These are phyloP conservation scores for Cinchona pubescens DNA, from an alignment of 257 asterid species.

Conservation along the genomic window DNA sequence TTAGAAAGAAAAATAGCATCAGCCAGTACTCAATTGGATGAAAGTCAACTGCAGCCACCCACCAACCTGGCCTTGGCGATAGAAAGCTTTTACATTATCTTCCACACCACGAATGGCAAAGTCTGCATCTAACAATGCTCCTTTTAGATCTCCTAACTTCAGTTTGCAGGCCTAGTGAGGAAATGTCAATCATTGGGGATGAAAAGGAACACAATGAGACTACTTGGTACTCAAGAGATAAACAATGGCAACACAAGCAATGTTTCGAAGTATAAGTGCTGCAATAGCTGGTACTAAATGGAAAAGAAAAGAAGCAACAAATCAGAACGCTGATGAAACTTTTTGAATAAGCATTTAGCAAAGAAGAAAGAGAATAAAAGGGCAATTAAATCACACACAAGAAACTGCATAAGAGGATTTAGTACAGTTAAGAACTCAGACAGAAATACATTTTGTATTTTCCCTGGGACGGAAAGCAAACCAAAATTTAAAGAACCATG, in stretches of 20 bases:
- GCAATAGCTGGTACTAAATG: not conserved
- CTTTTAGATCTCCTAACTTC: conserved; percentile 40
- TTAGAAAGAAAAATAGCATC: not conserved
- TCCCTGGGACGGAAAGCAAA: not conserved
- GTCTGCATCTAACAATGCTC: conserved; percentile 41
- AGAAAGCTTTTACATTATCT: conserved; percentile 38
- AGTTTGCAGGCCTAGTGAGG: conserved; percentile 35
- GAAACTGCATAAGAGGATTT: not conserved
- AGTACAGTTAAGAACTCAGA: no score
- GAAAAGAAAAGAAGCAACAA: not conserved
- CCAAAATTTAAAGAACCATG: not conserved
- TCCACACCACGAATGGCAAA: conserved; percentile 35
- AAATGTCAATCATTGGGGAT: conserved; percentile 8
- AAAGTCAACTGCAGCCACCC: conserved; percentile 5
- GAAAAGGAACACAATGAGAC: not conserved
- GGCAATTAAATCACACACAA: not conserved
- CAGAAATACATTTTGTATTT: not conserved
- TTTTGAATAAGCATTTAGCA: not conserved
- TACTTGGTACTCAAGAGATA: not conserved
- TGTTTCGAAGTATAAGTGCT: no score
- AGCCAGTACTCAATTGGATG: not conserved
- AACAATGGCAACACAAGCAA: no score
- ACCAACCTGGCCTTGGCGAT: conserved; percentile 46
- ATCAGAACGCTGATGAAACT: not conserved
- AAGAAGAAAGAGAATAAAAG: no score